Evolutionary conservation across 192 early-diverging fungal genomes (phyloP), one percentile per base, ranked within the genome.

Genomic region (Phlyctochytrium bullatum): DNA sequence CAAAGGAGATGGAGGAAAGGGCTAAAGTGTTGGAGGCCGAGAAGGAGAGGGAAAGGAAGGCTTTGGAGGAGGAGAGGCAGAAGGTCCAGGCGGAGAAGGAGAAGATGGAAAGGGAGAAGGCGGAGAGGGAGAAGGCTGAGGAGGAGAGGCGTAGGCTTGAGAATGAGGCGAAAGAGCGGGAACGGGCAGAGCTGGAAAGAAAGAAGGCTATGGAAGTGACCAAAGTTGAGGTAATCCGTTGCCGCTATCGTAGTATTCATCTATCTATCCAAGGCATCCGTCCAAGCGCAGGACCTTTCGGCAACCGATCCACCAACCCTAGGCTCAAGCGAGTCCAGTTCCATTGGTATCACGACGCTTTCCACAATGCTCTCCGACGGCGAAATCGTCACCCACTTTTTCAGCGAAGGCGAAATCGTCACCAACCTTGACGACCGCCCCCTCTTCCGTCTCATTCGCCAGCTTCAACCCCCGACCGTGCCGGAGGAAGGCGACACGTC

Each of bases 321-420:
- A 27, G 34, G 50, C 47, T 69, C 71, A n/a, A 69, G 36, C 51
- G 58, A 61, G 6, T 30, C 30, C 14, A 65, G 35, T 29, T 69
- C 67, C 2, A 12, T 68, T 35, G 66, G 59, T 32, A 28, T 61
- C 57, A 68, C 60, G 36, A 69, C 73, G 10, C 31, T 74, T 25
- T 74, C 73, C 23, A 69, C 66, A 16, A 54, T 69, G 61, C 28
- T 64, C 3, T 74, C 73, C 12, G 73, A 74, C 20, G 73, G 73
- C 20, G 73, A 74, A 34, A 31, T 74, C 6, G 29, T 74, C 34
- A 69, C 73, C 2, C 65, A 74, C 16, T 62, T 74, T 60, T 69
- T 67, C 36, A 64, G 61, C 32, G 69, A 71, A 25, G 61, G 62
- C 1, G 62, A 71, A 64, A 30, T 71, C 36, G 53, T 71, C 56